phyloP scores from a whole-genome alignment of 257 asterid genomes.

The Eustoma russellianum region DNA sequence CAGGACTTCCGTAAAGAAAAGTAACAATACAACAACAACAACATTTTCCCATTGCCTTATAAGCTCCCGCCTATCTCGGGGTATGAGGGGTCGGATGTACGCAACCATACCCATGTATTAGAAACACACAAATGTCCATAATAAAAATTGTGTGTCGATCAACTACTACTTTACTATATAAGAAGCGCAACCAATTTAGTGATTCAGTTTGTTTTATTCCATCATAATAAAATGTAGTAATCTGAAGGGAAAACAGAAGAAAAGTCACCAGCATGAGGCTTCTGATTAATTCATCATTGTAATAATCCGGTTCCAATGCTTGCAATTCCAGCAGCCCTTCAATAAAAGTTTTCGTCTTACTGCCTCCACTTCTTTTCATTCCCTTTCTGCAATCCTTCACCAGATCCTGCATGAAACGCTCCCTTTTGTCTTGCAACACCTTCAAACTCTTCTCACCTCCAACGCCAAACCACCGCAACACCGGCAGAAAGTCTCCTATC shows the following conservation, averaged over 20 bases:
- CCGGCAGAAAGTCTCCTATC: constrained; percentile 20
- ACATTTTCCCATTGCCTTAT: no score
- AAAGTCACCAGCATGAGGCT: constrained; percentile 20
- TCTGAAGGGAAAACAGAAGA: not conserved
- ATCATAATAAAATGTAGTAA: no score
- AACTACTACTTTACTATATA: no score
- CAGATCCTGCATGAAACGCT: constrained; percentile 37
- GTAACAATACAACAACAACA: no score
- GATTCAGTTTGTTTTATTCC: no score
- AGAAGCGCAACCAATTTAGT: no score
- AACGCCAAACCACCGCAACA: constrained; percentile 15
- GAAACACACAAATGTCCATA: no score
- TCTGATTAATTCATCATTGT: constrained; percentile 19
- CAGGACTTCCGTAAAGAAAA: no score
- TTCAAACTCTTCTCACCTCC: constrained; percentile 14
- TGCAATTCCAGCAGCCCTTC: constrained; percentile 21
- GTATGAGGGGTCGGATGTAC: no score
- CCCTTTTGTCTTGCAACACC: constrained; percentile 32
- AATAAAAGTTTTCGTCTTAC: constrained; percentile 14
- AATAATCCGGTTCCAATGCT: constrained; percentile 20
- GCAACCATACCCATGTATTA: no score
- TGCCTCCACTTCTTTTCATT: not conserved
- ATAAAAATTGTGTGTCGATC: no score
- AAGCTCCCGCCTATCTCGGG: no score
- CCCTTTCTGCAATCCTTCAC: constrained; percentile 28